Conservation (phyloP, 2,329 filamentous ascomycete genomes). For the Xylaria sp. region DNA sequence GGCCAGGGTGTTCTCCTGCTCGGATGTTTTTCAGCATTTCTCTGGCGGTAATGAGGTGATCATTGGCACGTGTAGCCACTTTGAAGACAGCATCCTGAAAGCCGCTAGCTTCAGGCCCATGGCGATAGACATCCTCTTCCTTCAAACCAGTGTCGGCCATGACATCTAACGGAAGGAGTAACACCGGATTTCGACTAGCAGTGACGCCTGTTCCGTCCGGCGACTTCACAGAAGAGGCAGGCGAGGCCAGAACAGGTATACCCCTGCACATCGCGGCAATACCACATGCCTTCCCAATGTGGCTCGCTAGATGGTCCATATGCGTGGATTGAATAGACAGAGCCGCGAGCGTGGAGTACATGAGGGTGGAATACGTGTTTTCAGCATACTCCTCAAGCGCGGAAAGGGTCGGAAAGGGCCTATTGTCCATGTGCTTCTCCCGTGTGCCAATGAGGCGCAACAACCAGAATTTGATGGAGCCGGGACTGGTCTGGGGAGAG, state of each 20-base stretch:
- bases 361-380: conserved; percentile 86
- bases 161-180: conserved; percentile 80
- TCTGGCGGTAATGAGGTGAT: conserved; percentile 88
- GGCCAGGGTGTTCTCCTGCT: conserved; percentile 67
- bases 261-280: conserved; percentile 84
- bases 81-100: conserved; percentile 85
- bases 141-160: conserved; percentile 77
- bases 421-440: conserved; percentile 76
- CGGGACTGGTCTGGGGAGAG: conserved; percentile 38
- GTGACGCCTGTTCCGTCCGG: conserved; percentile 37
- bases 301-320: conserved; percentile 86
- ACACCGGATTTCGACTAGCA: conserved; percentile 40
- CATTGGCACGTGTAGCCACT: conserved; percentile 88
- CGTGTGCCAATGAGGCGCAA: conserved; percentile 73
- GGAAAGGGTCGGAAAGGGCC: conserved; percentile 68
- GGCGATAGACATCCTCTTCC: conserved; percentile 84
- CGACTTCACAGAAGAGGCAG: conserved; percentile 47
- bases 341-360: conserved; percentile 80
- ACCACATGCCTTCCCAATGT: conserved; percentile 89
- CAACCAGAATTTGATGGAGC: conserved; percentile 65
- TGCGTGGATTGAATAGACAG: conserved; percentile 76
- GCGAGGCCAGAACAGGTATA: conserved; percentile 80
- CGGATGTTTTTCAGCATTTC: conserved; percentile 83
- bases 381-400: conserved; percentile 85
- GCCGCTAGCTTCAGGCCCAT: conserved; percentile 71